Evolutionary conservation across 192 early-diverging fungal genomes (phyloP), one percentile per base, ranked within the genome.

Genomic region (Umbelopsis sp.): DNA sequence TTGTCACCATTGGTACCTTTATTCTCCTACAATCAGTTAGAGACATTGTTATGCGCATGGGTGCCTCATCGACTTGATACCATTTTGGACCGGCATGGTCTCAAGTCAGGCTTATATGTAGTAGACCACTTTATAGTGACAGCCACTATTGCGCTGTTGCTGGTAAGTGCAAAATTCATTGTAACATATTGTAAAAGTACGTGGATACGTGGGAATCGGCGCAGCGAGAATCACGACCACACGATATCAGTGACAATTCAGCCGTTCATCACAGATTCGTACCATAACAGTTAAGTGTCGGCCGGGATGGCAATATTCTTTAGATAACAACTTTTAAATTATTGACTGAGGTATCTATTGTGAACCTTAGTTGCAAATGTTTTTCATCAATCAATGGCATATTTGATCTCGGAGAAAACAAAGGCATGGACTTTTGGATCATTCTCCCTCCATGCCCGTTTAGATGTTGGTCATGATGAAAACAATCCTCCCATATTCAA

Each of bases 71-170:
- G 68, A 4, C 21, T 77, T 9, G 71, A 73, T 51, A 27, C 35
- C 8, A 25, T 61, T n/a, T 30, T 61, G 9, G 55, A 61, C 8
- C 61, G 44, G 22, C 68, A 65, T 49, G 35, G 72, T 48, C 58
- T 70, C 27, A 68, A 73, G 15, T 72, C 75, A 27, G 68, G 68
- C 2, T 64, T 77, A n/a, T 77, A 77, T 49, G 66, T 71, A 45
- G 71, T 77, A 20, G 75, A 77, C 35, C 67, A 66, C 23, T 77
- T 77, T 55, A 4, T 72, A 11, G 71, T 77, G 47, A 77, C 71
- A 9, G 68, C 71, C 4, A 51, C 49, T 18, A 68, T 77, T 10
- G 68, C 75, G 2, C 35, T 72, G 18, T 44, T 77, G 15, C 49
- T 77, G 11, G 49, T 76, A 44, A 46, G 27, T 53, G 41, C 53